These are phyloP conservation scores for Brettanomyces nanus DNA, from an alignment of 805 yeast species.

Conservation along the genomic window DNA sequence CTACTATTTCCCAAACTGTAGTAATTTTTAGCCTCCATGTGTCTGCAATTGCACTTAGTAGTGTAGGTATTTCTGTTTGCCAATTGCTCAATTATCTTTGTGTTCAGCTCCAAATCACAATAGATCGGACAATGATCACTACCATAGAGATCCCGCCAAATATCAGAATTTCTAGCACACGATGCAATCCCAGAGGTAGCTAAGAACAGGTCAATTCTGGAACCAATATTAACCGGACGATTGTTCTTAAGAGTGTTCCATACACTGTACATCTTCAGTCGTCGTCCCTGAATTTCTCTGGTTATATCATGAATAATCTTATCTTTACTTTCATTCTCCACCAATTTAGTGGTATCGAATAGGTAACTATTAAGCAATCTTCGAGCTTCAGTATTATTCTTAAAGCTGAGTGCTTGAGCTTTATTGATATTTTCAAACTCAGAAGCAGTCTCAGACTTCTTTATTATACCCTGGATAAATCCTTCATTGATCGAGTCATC, in stretches of 20 bases:
- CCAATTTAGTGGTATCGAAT: slow-evolving; percentile 20
- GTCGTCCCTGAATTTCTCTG: slow-evolving; percentile 46
- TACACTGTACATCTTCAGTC: slow-evolving; percentile 70
- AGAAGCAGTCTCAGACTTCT: slow-evolving; percentile 13
- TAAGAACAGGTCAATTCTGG: slow-evolving; percentile 76
- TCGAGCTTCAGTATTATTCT: slow-evolving; percentile 34
- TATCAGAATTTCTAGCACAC: slow-evolving; percentile 31
- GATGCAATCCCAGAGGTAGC: slow-evolving; percentile 33
- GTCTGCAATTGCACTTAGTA: slow-evolving; percentile 19
- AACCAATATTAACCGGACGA: slow-evolving; percentile 78
- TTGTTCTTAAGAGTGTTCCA: slow-evolving; percentile 81
- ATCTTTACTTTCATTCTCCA: slow-evolving; percentile 21
- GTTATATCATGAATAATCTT: slow-evolving; percentile 52
- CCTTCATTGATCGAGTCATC: slow-evolving; percentile 58
- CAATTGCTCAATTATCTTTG: neutral
- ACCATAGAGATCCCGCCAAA: slow-evolving; percentile 68
- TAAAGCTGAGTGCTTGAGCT: slow-evolving; percentile 26
- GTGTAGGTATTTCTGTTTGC: neutral
- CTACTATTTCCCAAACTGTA: slow-evolving; percentile 30
- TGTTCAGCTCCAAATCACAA: slow-evolving; percentile 45
- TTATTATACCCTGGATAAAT: slow-evolving; percentile 29
- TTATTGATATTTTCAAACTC: slow-evolving; percentile 31
- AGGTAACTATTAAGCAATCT: slow-evolving; percentile 37
- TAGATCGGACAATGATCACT: slow-evolving; percentile 94
- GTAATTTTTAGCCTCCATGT: slow-evolving; percentile 45